Percentiles rank a stretch among this genome's conserved stretches.
Evolutionary conservation across 2,329 filamentous ascomycete genomes (phyloP).

Genomic region (Colletotrichum eremochloae): DNA sequence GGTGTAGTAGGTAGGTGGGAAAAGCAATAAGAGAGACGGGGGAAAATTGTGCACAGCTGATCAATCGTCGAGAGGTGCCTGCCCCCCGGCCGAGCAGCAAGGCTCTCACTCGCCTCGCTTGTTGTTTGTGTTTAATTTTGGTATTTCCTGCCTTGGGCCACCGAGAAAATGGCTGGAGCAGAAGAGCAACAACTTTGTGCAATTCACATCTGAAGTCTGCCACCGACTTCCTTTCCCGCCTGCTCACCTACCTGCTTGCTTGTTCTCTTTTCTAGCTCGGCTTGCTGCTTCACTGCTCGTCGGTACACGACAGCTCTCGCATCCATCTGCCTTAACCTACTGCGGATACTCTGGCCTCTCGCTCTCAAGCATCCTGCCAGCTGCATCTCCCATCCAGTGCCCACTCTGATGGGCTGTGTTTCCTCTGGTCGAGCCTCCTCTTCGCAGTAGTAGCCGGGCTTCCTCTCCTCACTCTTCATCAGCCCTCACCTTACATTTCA

Average conservation of each 20-base stretch:
- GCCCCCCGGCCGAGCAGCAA: conserved; percentile 22
- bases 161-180: conserved; percentile 20
- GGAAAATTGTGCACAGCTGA: conserved; percentile 38
- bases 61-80: conserved; percentile 35
- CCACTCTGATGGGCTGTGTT: conserved; percentile 37
- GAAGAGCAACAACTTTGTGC: conserved; percentile 36
- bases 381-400: conserved; percentile 31
- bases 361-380: conserved; percentile 16
- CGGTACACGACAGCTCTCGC: background rate
- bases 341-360: conserved; percentile 23
- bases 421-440: conserved; percentile 37
- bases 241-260: background rate
- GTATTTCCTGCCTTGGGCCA: conserved; percentile 30
- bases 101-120: conserved; percentile 29
- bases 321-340: background rate
- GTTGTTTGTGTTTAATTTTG: conserved; percentile 26
- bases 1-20: conserved; percentile 9
- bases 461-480: conserved; percentile 23
- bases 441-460: conserved; percentile 5
- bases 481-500: conserved; percentile 18
- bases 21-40: conserved; percentile 20
- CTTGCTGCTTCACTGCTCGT: conserved; percentile 15
- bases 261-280: background rate
- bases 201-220: conserved; percentile 22
- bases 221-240: background rate